These are phyloP conservation scores for Suaeda aralocaspica DNA, from an alignment of 148 eudicot genomes.

Conservation along the genomic window DNA sequence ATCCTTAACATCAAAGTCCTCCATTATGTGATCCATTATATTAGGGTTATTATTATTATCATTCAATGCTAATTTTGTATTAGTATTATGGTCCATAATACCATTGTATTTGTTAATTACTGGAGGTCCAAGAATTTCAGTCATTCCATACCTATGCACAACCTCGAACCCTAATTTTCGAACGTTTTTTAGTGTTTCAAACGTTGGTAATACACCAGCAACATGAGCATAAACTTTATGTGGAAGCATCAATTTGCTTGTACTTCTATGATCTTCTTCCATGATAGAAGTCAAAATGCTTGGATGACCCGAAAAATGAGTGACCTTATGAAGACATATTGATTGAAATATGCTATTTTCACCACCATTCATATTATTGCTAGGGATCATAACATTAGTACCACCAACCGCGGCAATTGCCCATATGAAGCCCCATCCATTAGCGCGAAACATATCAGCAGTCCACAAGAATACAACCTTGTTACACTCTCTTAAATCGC, in stretches of 20 bases:
- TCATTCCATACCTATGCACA: constrained; percentile 27
- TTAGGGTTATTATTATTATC: background rate
- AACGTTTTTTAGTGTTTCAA: background rate
- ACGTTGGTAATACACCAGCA: constrained; percentile 15
- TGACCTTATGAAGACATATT: constrained; percentile 13
- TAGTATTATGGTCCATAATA: no score
- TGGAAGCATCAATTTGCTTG: background rate
- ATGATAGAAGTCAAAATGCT: background rate
- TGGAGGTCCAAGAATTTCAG: constrained; percentile 23
- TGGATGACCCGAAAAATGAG: constrained; percentile 26
- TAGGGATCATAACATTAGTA: constrained; percentile 15
- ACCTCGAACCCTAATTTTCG: constrained; percentile 16
- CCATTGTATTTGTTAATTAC: constrained; percentile 2
- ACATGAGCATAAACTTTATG: constrained; percentile 23
- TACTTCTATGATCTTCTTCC: background rate
- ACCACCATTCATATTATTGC: background rate
- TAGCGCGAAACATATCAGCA: constrained; percentile 30
- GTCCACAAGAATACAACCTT: constrained; percentile 26
- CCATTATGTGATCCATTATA: constrained; percentile 12
- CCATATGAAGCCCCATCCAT: constrained; percentile 30
- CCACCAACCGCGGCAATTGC: constrained; percentile 22
- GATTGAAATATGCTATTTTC: constrained; percentile 1
- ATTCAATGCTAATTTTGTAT: no score
- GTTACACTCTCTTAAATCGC: constrained; percentile 13
- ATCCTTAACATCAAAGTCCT: constrained; percentile 24